Evolutionary conservation across 129 eudicot genomes (phyloP), one percentile per base, ranked within the genome.

Genomic region (Artemisia argyi): DNA sequence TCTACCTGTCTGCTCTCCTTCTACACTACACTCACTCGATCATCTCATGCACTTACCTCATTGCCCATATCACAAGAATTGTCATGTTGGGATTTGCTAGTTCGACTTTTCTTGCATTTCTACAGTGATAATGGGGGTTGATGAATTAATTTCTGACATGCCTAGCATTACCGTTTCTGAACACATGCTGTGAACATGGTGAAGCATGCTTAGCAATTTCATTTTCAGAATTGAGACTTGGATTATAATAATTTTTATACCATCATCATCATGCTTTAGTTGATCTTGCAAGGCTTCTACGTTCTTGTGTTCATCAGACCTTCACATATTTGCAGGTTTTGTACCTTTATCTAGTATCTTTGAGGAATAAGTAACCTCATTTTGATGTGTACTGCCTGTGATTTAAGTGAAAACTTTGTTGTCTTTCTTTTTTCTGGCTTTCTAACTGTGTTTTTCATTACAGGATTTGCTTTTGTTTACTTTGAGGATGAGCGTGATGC

Each of bases 401-500:
- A 55, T 28, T 56, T 68, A 49, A 71, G 11, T 46, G 24, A 52
- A 59, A 56, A 8, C 60, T 71, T 47, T 5, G 18, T 4, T 3
- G 12, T 44, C 1, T 13, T 51, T 28, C 5, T 42, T 24, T 65
- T 2, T 74, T 14, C 26, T 72, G 59, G 17, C 58, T 63, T 28
- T 16, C 6, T 61, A 67, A 53, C 82, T 56, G 47, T 69, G 42
- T 51, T 62, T 80, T 35, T 35, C 44, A 35, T 35, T 35, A 74
- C 83, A 94, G 98, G 98, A 42, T 94, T 76, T 79, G 98, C 98
- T 51, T 94, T 94, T 86, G 96, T 94, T 74, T 94, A 90, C 81
- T 88, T 82, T 60, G 98, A 90, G 82, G 98, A 90, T 69, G 98
- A 94, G 51, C 98, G 96, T 61, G 98, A 94, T 79, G 98, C 96